phyloP scores from a whole-genome alignment of 768 basidiomycete genomes.

The Gymnopilus dilepis region DNA sequence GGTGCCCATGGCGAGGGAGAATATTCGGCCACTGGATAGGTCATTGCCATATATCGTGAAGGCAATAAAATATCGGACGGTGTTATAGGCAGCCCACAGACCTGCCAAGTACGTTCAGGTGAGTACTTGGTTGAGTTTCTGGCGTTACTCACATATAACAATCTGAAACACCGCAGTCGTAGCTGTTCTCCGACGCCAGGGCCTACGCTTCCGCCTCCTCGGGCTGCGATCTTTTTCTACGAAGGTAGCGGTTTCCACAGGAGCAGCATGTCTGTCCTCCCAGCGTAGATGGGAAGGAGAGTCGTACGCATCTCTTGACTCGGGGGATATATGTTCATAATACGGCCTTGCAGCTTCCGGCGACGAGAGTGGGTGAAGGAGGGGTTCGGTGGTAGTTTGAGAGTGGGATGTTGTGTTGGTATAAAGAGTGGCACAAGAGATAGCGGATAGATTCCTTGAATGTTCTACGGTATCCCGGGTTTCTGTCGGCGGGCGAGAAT shows the following conservation, averaged over 20 bases:
- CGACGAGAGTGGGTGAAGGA: conserved; percentile 38
- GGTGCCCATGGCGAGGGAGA: conserved; percentile 55
- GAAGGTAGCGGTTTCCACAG: conserved; percentile 29
- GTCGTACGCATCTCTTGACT: conserved; percentile 34
- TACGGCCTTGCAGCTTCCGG: conserved; percentile 32
- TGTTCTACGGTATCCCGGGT: conserved; percentile 43
- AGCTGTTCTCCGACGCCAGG: conserved; percentile 35
- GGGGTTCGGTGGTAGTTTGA: conserved; percentile 48
- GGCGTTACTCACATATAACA: conserved; percentile 42
- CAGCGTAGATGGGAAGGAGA: conserved; percentile 29
- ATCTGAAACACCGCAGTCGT: conserved; percentile 37
- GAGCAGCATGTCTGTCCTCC: conserved; percentile 32
- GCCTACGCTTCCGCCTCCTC: conserved; percentile 30
- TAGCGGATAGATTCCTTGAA: conserved; percentile 44
- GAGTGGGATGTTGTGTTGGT: conserved; percentile 44
- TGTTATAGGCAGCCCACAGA: conserved; percentile 64
- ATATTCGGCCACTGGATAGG: conserved; percentile 44
- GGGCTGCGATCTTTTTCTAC: conserved; percentile 35
- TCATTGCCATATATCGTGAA: conserved; percentile 44
- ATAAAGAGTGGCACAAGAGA: conserved; percentile 43
- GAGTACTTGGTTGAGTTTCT: conserved; percentile 4
- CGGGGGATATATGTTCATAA: conserved; percentile 38
- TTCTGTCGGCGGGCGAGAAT: conserved; percentile 40
- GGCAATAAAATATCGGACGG: conserved; percentile 69
- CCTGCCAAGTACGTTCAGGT: conserved; percentile 31